phyloP scores from a whole-genome alignment of 192 early-diverging fungal genomes.

The Spizellomyces punctatus region DNA sequence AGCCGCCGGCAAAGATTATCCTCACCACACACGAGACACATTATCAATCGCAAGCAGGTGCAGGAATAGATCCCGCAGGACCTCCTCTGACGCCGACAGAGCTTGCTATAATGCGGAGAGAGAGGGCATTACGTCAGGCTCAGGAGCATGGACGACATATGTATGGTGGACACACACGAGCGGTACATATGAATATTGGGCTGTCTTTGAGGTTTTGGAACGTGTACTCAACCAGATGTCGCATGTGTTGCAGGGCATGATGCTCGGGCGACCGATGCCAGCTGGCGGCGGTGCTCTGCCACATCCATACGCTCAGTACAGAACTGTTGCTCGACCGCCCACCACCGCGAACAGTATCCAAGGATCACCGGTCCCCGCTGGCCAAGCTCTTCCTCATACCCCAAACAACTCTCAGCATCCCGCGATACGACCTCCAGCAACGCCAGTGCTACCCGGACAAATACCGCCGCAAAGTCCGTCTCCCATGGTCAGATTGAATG shows the following conservation, averaged over 20 bases:
- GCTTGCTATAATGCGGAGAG: constrained; percentile 17
- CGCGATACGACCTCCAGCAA: constrained; percentile 22
- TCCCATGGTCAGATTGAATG: constrained; percentile 23
- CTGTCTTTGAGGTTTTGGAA: neutral
- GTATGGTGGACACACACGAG: constrained; percentile 19
- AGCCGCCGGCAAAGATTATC: constrained; percentile 27
- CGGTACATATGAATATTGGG: constrained; percentile 9
- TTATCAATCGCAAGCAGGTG: constrained; percentile 24
- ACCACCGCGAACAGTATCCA: neutral
- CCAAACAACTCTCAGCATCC: neutral
- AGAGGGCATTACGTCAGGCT: constrained; percentile 27
- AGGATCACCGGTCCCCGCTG: constrained; percentile 3
- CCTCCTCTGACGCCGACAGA: constrained; percentile 30
- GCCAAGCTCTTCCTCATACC: neutral
- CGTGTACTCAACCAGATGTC: neutral
- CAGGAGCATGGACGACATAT: constrained; percentile 34
- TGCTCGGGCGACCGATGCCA: constrained; percentile 17
- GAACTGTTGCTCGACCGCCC: constrained; percentile 13
- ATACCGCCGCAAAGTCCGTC: constrained; percentile 23
- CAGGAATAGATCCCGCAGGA: constrained; percentile 28
- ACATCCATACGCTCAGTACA: constrained; percentile 16
- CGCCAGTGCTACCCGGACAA: constrained; percentile 18
- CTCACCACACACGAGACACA: constrained; percentile 43
- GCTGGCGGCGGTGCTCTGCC: constrained; percentile 6
- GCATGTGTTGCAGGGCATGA: neutral